A percentile compares a stretch with the other conserved stretches of the same genome.
phyloP scores from a whole-genome alignment of 1,139 yeast genomes.

The Wickerhamomyces sp. region DNA sequence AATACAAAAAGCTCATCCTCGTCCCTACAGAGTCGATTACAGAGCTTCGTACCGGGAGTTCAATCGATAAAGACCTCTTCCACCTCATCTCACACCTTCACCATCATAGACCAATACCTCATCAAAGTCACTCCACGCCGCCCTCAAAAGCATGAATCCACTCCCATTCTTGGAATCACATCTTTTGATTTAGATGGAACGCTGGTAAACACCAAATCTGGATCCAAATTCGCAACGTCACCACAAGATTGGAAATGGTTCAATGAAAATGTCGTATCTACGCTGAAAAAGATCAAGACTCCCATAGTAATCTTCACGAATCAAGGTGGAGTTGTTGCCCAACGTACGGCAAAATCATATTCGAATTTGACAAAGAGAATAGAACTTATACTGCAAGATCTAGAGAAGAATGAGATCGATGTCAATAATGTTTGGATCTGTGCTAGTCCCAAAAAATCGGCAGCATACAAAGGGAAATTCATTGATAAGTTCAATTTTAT shows the following conservation, averaged over 20 bases:
- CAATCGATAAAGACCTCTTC: not conserved
- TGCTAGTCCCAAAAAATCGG: conserved; percentile 56
- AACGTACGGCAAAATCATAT: conserved; percentile 46
- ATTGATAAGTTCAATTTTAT: conserved; percentile 35
- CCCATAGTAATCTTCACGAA: conserved; percentile 73
- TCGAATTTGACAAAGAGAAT: conserved; percentile 41
- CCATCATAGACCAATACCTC: conserved; percentile 14
- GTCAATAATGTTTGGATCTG: conserved; percentile 44
- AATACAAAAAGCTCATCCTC: not conserved
- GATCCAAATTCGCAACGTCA: conserved; percentile 47
- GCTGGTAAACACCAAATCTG: conserved; percentile 55
- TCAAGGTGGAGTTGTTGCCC: conserved; percentile 49
- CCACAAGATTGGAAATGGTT: conserved; percentile 71
- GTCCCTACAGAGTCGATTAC: too few relatives aligned
- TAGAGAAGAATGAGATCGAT: conserved; percentile 21
- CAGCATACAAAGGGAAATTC: conserved; percentile 26
- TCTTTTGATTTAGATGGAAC: conserved; percentile 77
- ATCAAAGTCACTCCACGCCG: conserved; percentile 15
- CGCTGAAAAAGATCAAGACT: conserved; percentile 24
- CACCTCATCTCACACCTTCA: not conserved
- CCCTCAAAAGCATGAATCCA: not conserved
- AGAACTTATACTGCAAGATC: conserved; percentile 29
- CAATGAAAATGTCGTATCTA: conserved; percentile 28
- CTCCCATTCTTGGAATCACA: not conserved
- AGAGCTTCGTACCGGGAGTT: not conserved